Conservation (phyloP, 768 basidiomycete species). For the Clitopilus passeckerianus region DNA sequence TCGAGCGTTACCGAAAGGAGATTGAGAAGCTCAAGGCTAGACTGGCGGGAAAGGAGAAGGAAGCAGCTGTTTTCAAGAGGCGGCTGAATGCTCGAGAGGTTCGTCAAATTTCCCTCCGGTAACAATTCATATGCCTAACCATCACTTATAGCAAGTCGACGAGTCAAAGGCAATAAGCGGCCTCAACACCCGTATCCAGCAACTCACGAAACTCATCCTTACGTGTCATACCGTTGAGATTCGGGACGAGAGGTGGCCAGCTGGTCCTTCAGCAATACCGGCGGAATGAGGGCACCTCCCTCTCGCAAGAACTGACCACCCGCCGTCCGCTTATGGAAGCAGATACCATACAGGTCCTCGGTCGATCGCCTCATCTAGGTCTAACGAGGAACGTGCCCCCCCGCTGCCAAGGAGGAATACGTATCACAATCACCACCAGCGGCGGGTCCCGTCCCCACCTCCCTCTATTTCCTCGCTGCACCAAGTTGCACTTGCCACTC, state of each 20-base stretch:
- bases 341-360: not conserved
- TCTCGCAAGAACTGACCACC: not conserved
- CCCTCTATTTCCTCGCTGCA: conserved; percentile 39
- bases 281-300: not conserved
- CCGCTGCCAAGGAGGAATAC: conserved; percentile 27
- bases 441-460: conserved; percentile 30
- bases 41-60: conserved; percentile 65
- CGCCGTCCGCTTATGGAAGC: not conserved
- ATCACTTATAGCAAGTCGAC: conserved; percentile 60
- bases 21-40: conserved; percentile 84
- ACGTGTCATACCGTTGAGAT: conserved; percentile 79
- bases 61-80: conserved; percentile 44
- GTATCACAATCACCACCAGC: conserved; percentile 1
- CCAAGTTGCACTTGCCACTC: conserved; percentile 36
- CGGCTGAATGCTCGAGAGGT: conserved; percentile 51
- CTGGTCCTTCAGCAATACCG: conserved; percentile 30
- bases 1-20: conserved; percentile 92
- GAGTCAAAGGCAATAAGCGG: conserved; percentile 84
- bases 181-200: conserved; percentile 73
- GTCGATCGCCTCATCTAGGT: not conserved
- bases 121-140: not conserved
- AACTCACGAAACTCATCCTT: conserved; percentile 78
- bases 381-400: conserved; percentile 1
- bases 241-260: conserved; percentile 71
- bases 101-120: conserved; percentile 1